Conservation (phyloP, 257 asterid genomes). For the Leonotis leonurus region DNA sequence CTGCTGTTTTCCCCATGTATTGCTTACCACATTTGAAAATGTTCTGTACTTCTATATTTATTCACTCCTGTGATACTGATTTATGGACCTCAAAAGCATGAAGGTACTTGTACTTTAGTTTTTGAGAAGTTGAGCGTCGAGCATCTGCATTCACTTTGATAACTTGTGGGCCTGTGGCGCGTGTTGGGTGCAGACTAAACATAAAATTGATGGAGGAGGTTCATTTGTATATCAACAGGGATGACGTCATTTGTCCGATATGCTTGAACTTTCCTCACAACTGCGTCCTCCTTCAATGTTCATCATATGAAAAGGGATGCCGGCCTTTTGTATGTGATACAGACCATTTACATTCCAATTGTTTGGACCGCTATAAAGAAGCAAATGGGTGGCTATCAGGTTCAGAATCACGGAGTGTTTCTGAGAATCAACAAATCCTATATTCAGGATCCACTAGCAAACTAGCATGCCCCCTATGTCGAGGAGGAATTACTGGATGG, state of each 20-base stretch:
- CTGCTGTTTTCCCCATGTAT: background rate
- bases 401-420: conserved; percentile 23
- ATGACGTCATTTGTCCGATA: conserved; percentile 64
- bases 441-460: conserved; percentile 24
- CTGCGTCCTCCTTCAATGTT: conserved; percentile 67
- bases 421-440: conserved; percentile 17
- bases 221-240: conserved; percentile 46
- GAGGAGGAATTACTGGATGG: conserved; percentile 80
- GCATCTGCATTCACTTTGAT: background rate
- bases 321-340: conserved; percentile 70
- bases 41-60: background rate
- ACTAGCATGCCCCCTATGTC: conserved; percentile 63
- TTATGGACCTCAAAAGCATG: background rate
- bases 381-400: conserved; percentile 41
- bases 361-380: conserved; percentile 66
- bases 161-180: no score
- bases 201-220: conserved; percentile 36
- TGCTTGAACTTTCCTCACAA: conserved; percentile 76
- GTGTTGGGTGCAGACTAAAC: conserved; percentile 5
- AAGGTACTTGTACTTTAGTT: conserved; percentile 9
- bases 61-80: conserved; percentile 13
- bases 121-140: conserved; percentile 14
- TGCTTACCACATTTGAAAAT: no score
- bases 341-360: conserved; percentile 62
- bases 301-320: conserved; percentile 65